These are phyloP conservation scores for Cyberlindnera suaveolens DNA, from an alignment of 805 yeast genomes.

Conservation along the genomic window DNA sequence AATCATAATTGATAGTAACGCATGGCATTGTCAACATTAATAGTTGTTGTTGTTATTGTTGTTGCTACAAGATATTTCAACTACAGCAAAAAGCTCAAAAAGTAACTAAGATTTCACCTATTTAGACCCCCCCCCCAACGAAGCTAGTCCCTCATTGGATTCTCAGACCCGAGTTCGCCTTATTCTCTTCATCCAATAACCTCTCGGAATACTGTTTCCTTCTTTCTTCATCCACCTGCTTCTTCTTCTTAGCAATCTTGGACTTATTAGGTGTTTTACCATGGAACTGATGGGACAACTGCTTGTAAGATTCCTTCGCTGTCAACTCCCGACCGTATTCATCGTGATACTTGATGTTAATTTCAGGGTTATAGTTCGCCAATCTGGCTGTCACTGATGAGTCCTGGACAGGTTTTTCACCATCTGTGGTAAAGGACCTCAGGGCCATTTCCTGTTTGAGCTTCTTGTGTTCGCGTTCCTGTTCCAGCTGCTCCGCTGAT, in stretches of 20 bases:
- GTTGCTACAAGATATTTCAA: too few species aligned
- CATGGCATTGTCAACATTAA: too few species aligned
- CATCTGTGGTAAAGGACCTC: neutral
- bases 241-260: slow-evolving; percentile 18
- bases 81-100: too few species aligned
- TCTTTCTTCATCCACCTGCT: slow-evolving; percentile 16
- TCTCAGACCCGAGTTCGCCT: slow-evolving; percentile 1
- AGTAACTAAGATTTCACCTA: too few species aligned
- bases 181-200: slow-evolving; percentile 2
- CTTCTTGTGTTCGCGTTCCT: slow-evolving; percentile 8
- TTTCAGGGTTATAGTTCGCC: slow-evolving; percentile 37
- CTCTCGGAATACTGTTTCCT: slow-evolving; percentile 4
- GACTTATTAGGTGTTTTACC: slow-evolving; percentile 31
- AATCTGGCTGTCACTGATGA: neutral
- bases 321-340: slow-evolving; percentile 42
- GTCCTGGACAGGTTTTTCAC: neutral
- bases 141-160: neutral
- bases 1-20: too few species aligned
- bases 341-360: slow-evolving; percentile 46
- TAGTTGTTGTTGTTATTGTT: too few species aligned
- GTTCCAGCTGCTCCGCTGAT: slow-evolving; percentile 5
- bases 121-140: too few species aligned
- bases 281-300: slow-evolving; percentile 55
- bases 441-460: slow-evolving; percentile 13
- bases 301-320: slow-evolving; percentile 54